Percentiles rank a stretch among this genome's conserved stretches.
Conservation (phyloP, 176 grass and related monocot species). For the Oryza brachyantha region DNA sequence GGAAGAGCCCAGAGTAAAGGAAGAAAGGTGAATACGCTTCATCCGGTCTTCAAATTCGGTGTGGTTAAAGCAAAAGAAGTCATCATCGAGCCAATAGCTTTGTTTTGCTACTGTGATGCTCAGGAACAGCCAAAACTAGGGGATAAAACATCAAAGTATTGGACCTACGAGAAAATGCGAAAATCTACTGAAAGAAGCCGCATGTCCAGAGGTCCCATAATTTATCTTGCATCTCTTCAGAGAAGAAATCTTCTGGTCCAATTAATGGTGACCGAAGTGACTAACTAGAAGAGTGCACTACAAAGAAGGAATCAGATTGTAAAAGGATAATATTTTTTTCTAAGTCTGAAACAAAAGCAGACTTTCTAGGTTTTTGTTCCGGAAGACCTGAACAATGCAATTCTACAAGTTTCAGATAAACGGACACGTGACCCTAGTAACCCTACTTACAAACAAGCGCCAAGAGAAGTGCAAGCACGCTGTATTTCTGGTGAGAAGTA, state of each 20-base stretch:
- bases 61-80: slow-evolving; percentile 40
- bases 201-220: not conserved
- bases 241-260: not conserved
- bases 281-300: not conserved
- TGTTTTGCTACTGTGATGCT: not conserved
- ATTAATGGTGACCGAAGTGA: not conserved
- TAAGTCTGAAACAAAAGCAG: not conserved
- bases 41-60: slow-evolving; percentile 11
- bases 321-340: not conserved
- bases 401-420: not conserved
- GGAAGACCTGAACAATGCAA: too few species aligned
- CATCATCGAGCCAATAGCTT: slow-evolving; percentile 24
- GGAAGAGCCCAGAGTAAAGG: not conserved
- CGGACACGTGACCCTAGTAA: not conserved
- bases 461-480: not conserved
- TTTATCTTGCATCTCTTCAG: not conserved
- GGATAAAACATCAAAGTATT: not conserved
- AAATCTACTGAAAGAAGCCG: not conserved
- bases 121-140: not conserved
- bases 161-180: slow-evolving; percentile 3
- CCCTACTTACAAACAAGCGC: not conserved
- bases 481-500: not conserved
- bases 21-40: not conserved
- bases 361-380: not conserved
- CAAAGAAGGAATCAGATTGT: not conserved